Conservation (phyloP, 768 basidiomycete species). For the Wakefieldia striispora region DNA sequence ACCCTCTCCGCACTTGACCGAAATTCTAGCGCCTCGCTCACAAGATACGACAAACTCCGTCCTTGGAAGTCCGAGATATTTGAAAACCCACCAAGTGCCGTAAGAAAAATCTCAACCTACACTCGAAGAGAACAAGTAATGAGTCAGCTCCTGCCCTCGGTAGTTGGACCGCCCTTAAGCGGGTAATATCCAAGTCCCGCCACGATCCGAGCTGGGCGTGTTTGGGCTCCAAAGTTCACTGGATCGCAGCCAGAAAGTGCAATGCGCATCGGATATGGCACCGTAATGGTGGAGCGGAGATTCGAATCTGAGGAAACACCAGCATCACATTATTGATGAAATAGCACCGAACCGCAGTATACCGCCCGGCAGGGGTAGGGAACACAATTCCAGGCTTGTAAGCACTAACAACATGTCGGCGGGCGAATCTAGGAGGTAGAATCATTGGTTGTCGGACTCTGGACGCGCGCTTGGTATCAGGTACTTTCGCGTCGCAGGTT, state of each 20-base stretch:
- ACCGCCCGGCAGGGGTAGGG: background rate
- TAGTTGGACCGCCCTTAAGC: background rate
- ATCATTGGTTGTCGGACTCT: background rate
- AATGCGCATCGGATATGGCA: background rate
- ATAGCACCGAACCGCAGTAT: background rate
- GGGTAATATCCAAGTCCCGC: background rate
- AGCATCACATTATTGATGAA: background rate
- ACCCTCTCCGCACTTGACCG: too few species aligned
- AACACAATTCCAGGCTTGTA: background rate
- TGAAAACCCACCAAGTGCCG: constrained; percentile 15
- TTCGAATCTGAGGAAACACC: constrained; percentile 9
- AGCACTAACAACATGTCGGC: background rate
- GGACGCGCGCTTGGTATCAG: background rate
- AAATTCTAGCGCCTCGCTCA: too few species aligned
- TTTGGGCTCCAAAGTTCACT: background rate
- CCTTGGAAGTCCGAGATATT: too few species aligned
- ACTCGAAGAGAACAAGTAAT: constrained; percentile 11
- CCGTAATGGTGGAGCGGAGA: constrained; percentile 1
- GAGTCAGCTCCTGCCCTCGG: constrained; percentile 16
- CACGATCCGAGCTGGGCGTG: background rate
- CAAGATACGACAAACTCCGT: too few species aligned
- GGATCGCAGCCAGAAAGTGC: constrained; percentile 1
- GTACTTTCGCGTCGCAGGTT: background rate
- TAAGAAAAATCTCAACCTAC: constrained; percentile 14
- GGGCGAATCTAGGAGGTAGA: background rate